These are phyloP conservation scores for Sicyos edulis DNA, from an alignment of 306 rosid species.

Conservation along the genomic window DNA sequence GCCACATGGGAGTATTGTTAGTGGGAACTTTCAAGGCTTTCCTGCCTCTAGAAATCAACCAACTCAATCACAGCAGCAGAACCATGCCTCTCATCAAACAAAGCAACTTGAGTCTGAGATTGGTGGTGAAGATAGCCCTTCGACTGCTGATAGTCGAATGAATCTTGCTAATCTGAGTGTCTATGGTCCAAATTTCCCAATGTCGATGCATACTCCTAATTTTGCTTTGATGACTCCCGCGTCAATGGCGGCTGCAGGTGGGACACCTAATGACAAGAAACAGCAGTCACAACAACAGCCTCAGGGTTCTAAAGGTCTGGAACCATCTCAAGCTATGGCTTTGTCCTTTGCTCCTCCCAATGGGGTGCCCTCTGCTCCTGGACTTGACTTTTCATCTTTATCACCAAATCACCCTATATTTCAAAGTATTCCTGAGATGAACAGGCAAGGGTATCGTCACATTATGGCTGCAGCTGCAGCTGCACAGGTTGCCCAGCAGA, in stretches of 20 bases:
- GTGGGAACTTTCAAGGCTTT: slow-evolving; percentile 64
- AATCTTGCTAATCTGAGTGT: slow-evolving; percentile 51
- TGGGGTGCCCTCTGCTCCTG: slow-evolving; percentile 51
- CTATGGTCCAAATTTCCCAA: slow-evolving; percentile 64
- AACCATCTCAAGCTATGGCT: slow-evolving; percentile 65
- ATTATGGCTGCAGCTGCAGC: slow-evolving; percentile 45
- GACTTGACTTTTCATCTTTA: slow-evolving; percentile 63
- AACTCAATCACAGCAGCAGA: slow-evolving; percentile 46
- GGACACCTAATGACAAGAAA: slow-evolving; percentile 56
- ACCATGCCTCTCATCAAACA: slow-evolving; percentile 42
- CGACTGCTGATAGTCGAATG: slow-evolving; percentile 67
- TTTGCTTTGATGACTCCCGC: slow-evolving; percentile 70
- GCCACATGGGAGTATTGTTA: slow-evolving; percentile 39
- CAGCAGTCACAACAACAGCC: slow-evolving; percentile 48
- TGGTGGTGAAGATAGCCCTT: slow-evolving; percentile 82
- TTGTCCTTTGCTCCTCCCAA: slow-evolving; percentile 69
- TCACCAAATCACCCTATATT: slow-evolving; percentile 56
- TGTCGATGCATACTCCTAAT: slow-evolving; percentile 66
- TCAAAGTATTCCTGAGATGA: slow-evolving; percentile 36
- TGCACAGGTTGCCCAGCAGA: slow-evolving; percentile 59
- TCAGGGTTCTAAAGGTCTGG: slow-evolving; percentile 58
- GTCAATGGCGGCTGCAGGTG: slow-evolving; percentile 40
- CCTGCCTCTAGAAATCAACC: slow-evolving; percentile 57
- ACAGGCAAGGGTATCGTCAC: slow-evolving; percentile 39
- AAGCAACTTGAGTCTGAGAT: slow-evolving; percentile 75